phyloP scores from a whole-genome alignment of 2,329 filamentous ascomycete species.

The Colletotrichum siamense region DNA sequence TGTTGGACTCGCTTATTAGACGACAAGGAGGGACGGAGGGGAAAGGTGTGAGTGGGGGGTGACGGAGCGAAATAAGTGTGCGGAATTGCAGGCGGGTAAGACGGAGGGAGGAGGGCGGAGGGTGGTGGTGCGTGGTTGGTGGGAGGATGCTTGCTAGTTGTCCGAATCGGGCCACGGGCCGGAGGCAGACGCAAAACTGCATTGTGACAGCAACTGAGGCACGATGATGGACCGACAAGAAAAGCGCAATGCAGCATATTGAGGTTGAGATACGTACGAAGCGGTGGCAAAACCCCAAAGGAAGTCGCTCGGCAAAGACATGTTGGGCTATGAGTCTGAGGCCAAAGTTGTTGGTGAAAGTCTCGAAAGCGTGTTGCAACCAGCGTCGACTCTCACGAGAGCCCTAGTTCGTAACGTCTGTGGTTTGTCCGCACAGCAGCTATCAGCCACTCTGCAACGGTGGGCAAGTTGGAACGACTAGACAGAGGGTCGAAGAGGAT shows the following conservation, averaged over 20 bases:
- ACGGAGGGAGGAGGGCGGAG: conserved; percentile 4
- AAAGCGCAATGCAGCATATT: not conserved
- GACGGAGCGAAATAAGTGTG: not conserved
- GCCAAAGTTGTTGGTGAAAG: not conserved
- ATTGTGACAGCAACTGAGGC: not conserved
- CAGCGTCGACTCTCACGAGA: not conserved
- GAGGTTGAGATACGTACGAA: conserved; percentile 53
- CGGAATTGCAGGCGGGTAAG: not conserved
- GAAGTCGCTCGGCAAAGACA: conserved; percentile 73
- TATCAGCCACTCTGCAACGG: not conserved
- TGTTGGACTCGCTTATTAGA: not conserved
- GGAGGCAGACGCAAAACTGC: conserved; percentile 2
- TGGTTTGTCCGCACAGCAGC: not conserved
- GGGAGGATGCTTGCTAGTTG: conserved; percentile 1
- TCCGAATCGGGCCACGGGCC: conserved; percentile 12
- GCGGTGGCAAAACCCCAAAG: conserved; percentile 83
- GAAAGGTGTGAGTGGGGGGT: not conserved
- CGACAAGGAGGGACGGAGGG: not conserved
- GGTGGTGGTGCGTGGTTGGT: not conserved
- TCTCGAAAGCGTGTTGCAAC: not conserved
- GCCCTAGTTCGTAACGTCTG: not conserved
- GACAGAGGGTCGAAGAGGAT: not conserved
- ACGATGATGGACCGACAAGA: not conserved
- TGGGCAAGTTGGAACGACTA: not conserved
- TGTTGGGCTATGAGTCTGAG: conserved; percentile 31